Base-by-base conservation (phyloP, 2,329 filamentous ascomycete genomes). In the Pseudogymnoascus sp. region DNA sequence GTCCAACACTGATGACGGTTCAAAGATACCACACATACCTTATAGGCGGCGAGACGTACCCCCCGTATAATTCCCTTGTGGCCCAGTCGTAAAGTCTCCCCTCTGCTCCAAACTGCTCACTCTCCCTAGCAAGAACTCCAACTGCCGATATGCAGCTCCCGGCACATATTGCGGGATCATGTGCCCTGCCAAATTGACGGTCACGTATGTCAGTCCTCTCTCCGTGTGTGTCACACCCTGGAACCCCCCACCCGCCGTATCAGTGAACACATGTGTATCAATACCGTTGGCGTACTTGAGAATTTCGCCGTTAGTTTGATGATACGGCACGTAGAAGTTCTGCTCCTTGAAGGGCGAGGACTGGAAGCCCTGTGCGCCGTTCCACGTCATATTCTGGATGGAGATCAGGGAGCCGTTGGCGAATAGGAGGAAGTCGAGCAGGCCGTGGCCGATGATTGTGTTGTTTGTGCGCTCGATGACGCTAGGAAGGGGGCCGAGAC, bases 321-420 rank as follows among this genome's bases (percentile, higher is more conserved):
- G 69, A 37, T 71, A 70, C 7, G 71, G 71, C 2, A 72, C 66
- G 44, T 61, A 71, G 59, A 73, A 67, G 47, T 72, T 72, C 14
- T 66, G 47, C 3, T 61, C 44, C 2, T 44, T 6, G 2, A 66
- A 65, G 0, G 68, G 71, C 21, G 65, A 37, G 8, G 65, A 70
- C 61, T 82, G 80, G 76, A 90, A 89, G 0, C 87, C 87, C 67
- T 87, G 86, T 0, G 75, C 71, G 2, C 86, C 87, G 62, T 82
- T 81, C 83, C 84, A 90, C 0, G 86, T 89, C 85, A 89, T 87
- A 72, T 90, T 90, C 71, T 90, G 86, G 62, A 89, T 84, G 1
- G 81, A 81, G 50, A 87, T 74, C 2, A 89, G 76, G 0, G 84
- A 84, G 7, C 87, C 87, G 66, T 89, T 87, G 66, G 78, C 75